phyloP scores from a whole-genome alignment of 768 basidiomycete genomes.

The Tulasnella sp. region DNA sequence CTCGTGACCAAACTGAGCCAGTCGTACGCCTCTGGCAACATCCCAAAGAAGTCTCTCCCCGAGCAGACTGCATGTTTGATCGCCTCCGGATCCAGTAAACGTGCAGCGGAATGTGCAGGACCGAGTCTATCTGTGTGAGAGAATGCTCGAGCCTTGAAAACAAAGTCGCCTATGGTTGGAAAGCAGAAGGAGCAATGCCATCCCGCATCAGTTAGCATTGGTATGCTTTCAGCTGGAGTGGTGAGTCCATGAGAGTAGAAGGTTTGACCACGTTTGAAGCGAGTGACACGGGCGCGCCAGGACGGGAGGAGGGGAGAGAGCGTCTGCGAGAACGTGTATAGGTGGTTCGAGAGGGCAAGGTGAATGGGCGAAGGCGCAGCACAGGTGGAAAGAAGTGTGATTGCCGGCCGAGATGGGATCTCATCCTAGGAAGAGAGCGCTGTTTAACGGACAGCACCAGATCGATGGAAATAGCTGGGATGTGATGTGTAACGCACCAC shows the following conservation, averaged over 20 bases:
- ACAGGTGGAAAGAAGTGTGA: not conserved
- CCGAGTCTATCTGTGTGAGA: conserved; percentile 8
- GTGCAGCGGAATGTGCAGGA: not conserved
- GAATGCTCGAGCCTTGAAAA: conserved; percentile 4
- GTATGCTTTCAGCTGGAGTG: not conserved
- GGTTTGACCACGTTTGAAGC: not conserved
- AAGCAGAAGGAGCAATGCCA: conserved; percentile 12
- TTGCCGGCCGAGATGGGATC: not conserved
- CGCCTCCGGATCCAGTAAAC: not conserved
- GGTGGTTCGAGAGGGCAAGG: conserved; percentile 2
- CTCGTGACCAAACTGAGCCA: not conserved
- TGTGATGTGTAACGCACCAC: not conserved
- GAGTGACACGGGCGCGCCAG: not conserved
- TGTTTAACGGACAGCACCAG: no score
- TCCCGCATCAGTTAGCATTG: conserved; percentile 4
- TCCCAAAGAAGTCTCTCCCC: conserved; percentile 7
- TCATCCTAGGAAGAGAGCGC: not conserved
- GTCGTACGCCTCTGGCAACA: conserved; percentile 12
- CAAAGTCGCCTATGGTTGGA: not conserved
- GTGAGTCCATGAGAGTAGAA: not conserved
- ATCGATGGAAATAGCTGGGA: not conserved
- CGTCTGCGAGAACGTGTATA: not conserved
- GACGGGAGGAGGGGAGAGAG: conserved; percentile 5
- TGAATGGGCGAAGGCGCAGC: not conserved
- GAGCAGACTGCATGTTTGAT: not conserved